Base-by-base conservation (phyloP, 345 rosid genomes). In the Erysimum cheiranthoides region DNA sequence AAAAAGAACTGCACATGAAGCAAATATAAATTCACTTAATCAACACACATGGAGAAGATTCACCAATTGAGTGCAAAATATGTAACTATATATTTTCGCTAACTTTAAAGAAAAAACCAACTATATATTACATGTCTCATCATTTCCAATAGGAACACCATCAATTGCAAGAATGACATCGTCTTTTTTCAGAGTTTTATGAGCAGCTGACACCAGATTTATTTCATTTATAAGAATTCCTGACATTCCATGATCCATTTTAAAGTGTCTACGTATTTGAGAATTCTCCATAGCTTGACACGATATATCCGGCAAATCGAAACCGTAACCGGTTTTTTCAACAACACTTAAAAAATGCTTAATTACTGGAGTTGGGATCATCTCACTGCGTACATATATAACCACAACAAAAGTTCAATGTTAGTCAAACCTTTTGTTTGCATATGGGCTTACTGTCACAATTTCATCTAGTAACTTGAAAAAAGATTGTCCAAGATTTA, bases 301-400 rank as follows among this genome's bases (percentile, higher is more conserved):
- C 18, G 87, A 84, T 61, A 90, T 75, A 45, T 93, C 91, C 66
- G 85, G 73, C 35, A 84, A 86, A 73, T 93, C 85, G 77, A 88
- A 85, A 45, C 93, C 90, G 62, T 75, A 80, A 64, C 91, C 91
- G 18, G 62, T 85, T 79, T 84, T 85, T 82, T 85, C 85, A 58
- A 86, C 84, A 28, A 86, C 89, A 67, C 73, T 60, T 70, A 88
- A 82, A 68, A 88, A 90, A 73, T 83, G 87, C 80, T 81, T 82
- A 63, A 88, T 87, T 31, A 90, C 85, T 45, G 91, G 90, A 73
- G 87, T 89, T 3, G 91, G 90, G 63, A 88, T 90, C 75, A 88
- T 83, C 47, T 90, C 87, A 18, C 96, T 88, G 80, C 70, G 84
- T 9, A 18, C 27, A n/a, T n/a, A n/a, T n/a, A 49, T 8, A 49